phyloP scores from a whole-genome alignment of 106 monocot genomes.

The Vanilla planifolia region DNA sequence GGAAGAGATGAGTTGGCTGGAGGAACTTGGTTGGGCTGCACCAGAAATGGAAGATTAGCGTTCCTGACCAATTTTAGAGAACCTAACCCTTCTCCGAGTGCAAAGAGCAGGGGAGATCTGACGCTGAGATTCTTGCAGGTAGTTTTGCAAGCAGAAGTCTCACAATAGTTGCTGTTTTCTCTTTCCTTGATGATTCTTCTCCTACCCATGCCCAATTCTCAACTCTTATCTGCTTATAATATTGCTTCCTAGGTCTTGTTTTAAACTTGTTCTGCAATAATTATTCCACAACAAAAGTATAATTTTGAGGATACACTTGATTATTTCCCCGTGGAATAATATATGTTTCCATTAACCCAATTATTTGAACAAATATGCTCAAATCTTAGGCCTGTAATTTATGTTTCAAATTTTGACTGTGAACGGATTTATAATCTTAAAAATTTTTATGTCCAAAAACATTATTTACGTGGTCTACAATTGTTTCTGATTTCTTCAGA shows the following conservation, averaged over 20 bases:
- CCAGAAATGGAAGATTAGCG: conserved; percentile 66
- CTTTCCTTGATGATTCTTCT: neutral
- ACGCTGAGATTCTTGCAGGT: conserved; percentile 77
- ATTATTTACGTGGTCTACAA: neutral
- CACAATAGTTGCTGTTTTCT: no score
- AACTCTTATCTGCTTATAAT: no score
- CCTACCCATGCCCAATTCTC: neutral
- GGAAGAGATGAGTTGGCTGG: conserved; percentile 74
- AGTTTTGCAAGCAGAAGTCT: neutral
- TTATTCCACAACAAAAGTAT: no score
- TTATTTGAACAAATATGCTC: no score
- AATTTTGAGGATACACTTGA: no score
- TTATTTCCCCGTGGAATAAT: no score
- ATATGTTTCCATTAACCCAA: no score
- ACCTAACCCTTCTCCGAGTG: conserved; percentile 26
- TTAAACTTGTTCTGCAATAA: no score
- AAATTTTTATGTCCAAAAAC: neutral
- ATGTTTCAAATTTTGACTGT: no score
- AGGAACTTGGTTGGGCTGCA: conserved; percentile 92
- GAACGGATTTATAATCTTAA: no score
- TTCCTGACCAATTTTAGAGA: conserved; percentile 88
- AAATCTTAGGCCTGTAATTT: no score
- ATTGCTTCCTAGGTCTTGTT: no score
- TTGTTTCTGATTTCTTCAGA: neutral
- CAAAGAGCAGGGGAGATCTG: conserved; percentile 71